Percentiles rank a stretch among this genome's conserved stretches.
phyloP scores from a whole-genome alignment of 257 asterid species.

The Verbena officinalis region DNA sequence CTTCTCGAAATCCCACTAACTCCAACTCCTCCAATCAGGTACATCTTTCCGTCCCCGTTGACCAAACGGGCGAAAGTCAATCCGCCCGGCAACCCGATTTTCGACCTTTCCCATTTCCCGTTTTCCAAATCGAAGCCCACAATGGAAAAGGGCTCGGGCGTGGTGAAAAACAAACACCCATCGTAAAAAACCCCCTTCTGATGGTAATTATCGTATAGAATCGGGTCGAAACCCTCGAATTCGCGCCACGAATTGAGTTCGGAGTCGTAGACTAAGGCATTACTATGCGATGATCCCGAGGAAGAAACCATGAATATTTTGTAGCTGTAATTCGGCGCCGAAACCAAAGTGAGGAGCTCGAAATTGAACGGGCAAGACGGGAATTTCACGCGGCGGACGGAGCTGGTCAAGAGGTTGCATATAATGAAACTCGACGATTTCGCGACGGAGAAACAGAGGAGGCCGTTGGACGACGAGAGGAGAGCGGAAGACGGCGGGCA shows the following conservation, averaged over 20 bases:
- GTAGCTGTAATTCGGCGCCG: slow-evolving; percentile 33
- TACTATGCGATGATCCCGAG: slow-evolving; percentile 41
- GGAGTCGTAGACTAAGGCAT: slow-evolving; percentile 50
- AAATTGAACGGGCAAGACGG: slow-evolving; percentile 46
- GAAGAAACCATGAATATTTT: slow-evolving; percentile 49
- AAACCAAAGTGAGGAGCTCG: slow-evolving; percentile 50
- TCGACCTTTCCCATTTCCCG: slow-evolving; percentile 53
- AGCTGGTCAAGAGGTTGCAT: slow-evolving; percentile 46
- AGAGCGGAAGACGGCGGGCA: slow-evolving; percentile 34
- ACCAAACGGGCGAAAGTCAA: slow-evolving; percentile 57
- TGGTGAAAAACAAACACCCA: slow-evolving; percentile 50
- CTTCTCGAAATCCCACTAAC: slow-evolving; percentile 63
- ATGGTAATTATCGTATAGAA: slow-evolving; percentile 37
- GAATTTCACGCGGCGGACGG: slow-evolving; percentile 45
- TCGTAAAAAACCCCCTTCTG: slow-evolving; percentile 51
- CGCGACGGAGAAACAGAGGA: slow-evolving; percentile 53
- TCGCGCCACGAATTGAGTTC: slow-evolving; percentile 36
- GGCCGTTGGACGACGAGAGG: slow-evolving; percentile 52
- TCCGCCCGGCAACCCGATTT: slow-evolving; percentile 33
- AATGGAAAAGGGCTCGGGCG: slow-evolving; percentile 54
- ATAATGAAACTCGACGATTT: slow-evolving; percentile 43
- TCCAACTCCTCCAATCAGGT: slow-evolving; percentile 75
- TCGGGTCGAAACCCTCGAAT: slow-evolving; percentile 34
- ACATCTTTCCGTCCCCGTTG: slow-evolving; percentile 44
- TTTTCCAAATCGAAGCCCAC: slow-evolving; percentile 41